Evolutionary conservation across 2,329 filamentous ascomycete genomes (phyloP), one percentile per base, ranked within the genome.

Genomic region (Trichoderma lentiforme): DNA sequence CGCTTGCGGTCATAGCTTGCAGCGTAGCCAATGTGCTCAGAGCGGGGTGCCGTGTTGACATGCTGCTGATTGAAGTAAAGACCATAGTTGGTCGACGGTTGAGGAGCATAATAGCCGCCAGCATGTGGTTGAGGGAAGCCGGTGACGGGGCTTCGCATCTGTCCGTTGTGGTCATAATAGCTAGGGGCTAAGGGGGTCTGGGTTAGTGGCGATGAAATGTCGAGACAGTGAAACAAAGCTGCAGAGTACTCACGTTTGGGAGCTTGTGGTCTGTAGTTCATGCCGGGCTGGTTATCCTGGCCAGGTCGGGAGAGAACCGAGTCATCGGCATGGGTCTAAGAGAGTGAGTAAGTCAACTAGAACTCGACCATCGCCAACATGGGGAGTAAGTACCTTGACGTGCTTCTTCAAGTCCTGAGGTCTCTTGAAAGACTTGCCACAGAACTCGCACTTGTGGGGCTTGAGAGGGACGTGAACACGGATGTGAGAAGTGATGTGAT

Each of bases 381-480:
- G 32, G 51, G 39, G 73, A 58, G 69, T 81, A 74, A 81, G 14
- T 69, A 89, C 87, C 86, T 98, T 99, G 83, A 98, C 94, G 82
- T 99, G 96, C 86, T 99, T 99, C 90, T 99, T 98, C 78, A 99
- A 83, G 85, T 99, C 96, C 85, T 99, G 96, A 3, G 96, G 96
- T 39, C 96, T 93, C 89, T 99, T 99, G 88, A 99, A 99, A 1
- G 95, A 95, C 86, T 99, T 99, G 80, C 94, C 94, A 80, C 96
- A 99, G 84, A 98, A 97, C 81, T 98, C 95, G 83, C 96, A 99
- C 84, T 98, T 98, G 86, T 99, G 96, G 76, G 96, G 96, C 88
- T 99, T 99, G 73, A 99, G 86, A 1, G 96, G 96, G n/a, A 99
- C 95, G 82, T 99, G 96, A 69, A 98, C 96, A 75, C 96, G 93